Base-by-base conservation (phyloP, 2,329 filamentous ascomycete species). In the Elsinoe arachidis region DNA sequence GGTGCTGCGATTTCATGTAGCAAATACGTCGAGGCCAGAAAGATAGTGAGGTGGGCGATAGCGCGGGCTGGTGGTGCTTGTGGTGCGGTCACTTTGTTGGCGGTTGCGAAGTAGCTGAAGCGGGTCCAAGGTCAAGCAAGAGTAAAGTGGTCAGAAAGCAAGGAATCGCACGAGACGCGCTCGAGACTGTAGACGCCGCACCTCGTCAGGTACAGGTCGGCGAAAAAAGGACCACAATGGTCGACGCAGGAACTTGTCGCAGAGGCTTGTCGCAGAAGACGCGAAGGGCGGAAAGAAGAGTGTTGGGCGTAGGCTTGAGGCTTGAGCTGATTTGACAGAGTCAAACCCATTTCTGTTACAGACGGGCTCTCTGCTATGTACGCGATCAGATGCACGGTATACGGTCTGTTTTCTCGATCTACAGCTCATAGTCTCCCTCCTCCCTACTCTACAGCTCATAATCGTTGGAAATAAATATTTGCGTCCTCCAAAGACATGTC, bases 231-330 rank as follows among this genome's bases (percentile, higher is more conserved):
- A 53, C 26, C 26, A 30, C 26, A 30, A 30, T 30, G 26, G 26
- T 30, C 26, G 26, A 30, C 26, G 26, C 26, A 30, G 26, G 26
- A 30, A 30, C 26, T 30, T 30, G 26, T 30, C 26, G 26, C 26
- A 30, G 26, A 30, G 26, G 26, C 26, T 30, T 30, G 26, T 30
- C 26, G 26, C n/a, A 46, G 21, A 46, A 23, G n/a, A 46, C 21
- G 41, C 41, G 21, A 39, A 53, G 17, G 49, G 35, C 19, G 26
- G 19, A 23, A 53, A 53, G 49, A 53, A 53, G 49, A 53, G 34
- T 53, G 49, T 53, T 53, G 49, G 49, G 49, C 49, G 49, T 34
- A 53, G 49, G 26, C 26, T 30, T 30, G 26, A 39, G 41, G 33
- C 49, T 38, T 37, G 49, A 53, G 33, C 49, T 53, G 49, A 39